These are phyloP conservation scores for Penicillium capsulatum DNA, from an alignment of 2,329 filamentous ascomycete species.

Conservation along the genomic window DNA sequence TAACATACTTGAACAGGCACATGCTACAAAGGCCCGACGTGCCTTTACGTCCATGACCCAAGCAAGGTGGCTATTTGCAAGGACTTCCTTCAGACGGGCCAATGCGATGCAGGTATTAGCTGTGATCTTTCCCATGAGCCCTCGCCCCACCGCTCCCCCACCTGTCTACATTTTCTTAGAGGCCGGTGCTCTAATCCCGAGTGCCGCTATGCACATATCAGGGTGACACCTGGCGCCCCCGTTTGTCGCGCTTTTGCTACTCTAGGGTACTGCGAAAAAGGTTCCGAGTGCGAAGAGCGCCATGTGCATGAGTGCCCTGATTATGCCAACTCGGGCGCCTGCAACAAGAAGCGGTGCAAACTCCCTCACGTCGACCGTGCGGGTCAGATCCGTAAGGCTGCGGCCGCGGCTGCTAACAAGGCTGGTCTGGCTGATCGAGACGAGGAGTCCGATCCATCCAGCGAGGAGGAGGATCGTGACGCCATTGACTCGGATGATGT, in stretches of 20 bases:
- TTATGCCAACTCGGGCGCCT: constrained; percentile 85
- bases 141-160: constrained; percentile 75
- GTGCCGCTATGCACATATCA: constrained; percentile 83
- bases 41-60: constrained; percentile 78
- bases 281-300: constrained; percentile 69
- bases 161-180: constrained; percentile 84
- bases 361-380: constrained; percentile 84
- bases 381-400: constrained; percentile 65
- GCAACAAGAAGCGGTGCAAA: constrained; percentile 75
- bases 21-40: constrained; percentile 75
- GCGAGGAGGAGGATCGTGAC: constrained; percentile 66
- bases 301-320: constrained; percentile 93
- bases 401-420: constrained; percentile 40
- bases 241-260: constrained; percentile 83
- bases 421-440: constrained; percentile 44
- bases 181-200: constrained; percentile 82
- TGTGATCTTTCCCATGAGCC: constrained; percentile 91
- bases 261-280: constrained; percentile 84
- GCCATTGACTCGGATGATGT: constrained; percentile 65
- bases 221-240: constrained; percentile 68
- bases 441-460: constrained; percentile 66
- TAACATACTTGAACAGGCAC: constrained; percentile 64
- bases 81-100: constrained; percentile 73
- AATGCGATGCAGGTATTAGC: constrained; percentile 68
- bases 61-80: constrained; percentile 87